Conservation (phyloP, 192 early-diverging fungal genomes). For the Umbelopsis vinacea region DNA sequence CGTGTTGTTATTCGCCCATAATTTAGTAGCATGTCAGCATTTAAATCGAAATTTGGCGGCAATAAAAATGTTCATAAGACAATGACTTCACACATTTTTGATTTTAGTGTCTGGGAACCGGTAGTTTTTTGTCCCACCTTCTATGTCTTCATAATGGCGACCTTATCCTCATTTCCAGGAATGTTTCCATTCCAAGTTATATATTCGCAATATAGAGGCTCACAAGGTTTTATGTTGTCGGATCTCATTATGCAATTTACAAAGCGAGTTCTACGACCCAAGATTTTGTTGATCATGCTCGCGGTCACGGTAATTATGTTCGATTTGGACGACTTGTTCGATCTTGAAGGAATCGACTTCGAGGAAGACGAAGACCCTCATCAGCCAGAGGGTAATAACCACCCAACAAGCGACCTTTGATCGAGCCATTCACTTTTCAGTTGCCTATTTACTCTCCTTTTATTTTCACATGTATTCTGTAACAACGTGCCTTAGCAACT, state of each 20-base stretch:
- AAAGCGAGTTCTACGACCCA: constrained; percentile 32
- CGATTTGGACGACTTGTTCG: constrained; percentile 39
- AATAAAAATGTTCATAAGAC: background rate
- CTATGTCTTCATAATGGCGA: background rate
- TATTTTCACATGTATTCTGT: too few species aligned
- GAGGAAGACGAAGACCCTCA: constrained; percentile 27
- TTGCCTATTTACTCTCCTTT: background rate
- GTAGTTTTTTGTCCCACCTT: too few species aligned
- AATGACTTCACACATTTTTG: too few species aligned
- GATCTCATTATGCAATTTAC: constrained; percentile 36
- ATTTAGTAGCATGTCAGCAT: background rate
- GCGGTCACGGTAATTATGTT: constrained; percentile 33
- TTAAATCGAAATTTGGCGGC: background rate
- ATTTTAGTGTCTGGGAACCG: too few species aligned
- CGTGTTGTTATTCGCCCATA: constrained; percentile 44
- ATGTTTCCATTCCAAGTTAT: constrained; percentile 4
- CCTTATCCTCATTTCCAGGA: constrained; percentile 7
- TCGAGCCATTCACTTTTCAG: background rate
- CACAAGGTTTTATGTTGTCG: constrained; percentile 13
- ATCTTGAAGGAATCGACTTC: constrained; percentile 32
- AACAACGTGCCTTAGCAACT: too few species aligned
- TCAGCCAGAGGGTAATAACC: background rate
- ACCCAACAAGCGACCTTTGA: background rate
- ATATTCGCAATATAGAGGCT: constrained; percentile 2
- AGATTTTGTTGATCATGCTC: constrained; percentile 33